A percentile compares a stretch with the other conserved stretches of the same genome.
phyloP scores from a whole-genome alignment of 805 yeast genomes.

The Saturnispora dispora region DNA sequence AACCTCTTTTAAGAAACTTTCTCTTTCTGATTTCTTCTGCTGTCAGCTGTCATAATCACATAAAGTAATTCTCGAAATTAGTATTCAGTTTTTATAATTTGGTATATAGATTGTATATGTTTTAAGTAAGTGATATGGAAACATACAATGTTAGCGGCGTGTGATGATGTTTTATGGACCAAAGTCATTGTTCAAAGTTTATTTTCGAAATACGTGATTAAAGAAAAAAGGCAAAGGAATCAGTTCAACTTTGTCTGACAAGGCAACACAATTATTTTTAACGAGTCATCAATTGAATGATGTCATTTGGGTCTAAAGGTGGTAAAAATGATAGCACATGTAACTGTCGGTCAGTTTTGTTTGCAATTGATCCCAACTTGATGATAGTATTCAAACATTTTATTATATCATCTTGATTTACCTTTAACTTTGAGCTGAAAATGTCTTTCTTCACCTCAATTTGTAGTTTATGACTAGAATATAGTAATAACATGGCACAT shows the following conservation, averaged over 20 bases:
- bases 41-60: constrained; percentile 14
- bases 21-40: constrained; percentile 31
- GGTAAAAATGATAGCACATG: constrained; percentile 21
- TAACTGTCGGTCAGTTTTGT: constrained; percentile 17
- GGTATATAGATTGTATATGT: background rate
- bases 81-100: background rate
- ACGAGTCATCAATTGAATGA: background rate
- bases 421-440: constrained; percentile 13
- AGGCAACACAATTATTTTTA: background rate
- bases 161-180: background rate
- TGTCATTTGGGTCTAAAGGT: constrained; percentile 1
- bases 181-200: background rate
- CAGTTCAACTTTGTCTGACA: background rate
- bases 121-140: background rate
- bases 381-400: constrained; percentile 19
- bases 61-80: background rate
- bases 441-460: constrained; percentile 14
- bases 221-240: background rate
- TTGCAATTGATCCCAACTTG: constrained; percentile 15
- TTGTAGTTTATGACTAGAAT: constrained; percentile 18
- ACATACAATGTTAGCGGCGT: background rate
- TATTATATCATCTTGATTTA: constrained; percentile 16
- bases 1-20: constrained; percentile 42
- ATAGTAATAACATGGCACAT: constrained; percentile 19
- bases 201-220: background rate